These are phyloP conservation scores for Tephrocybe sp. DNA, from an alignment of 768 basidiomycete genomes.

Conservation along the genomic window DNA sequence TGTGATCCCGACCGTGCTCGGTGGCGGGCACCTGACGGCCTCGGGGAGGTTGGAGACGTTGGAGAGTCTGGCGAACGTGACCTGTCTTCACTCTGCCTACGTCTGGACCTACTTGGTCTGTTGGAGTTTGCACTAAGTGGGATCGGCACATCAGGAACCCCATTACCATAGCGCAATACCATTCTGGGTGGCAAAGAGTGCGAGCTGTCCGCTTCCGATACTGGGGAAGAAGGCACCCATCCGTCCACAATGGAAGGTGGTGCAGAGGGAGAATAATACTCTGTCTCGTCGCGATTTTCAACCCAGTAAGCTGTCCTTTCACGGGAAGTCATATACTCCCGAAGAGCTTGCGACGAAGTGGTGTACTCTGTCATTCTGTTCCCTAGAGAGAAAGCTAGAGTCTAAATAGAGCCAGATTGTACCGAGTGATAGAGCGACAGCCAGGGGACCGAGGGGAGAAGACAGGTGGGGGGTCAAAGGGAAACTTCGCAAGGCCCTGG, in stretches of 20 bases:
- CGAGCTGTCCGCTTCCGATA: slow-evolving; percentile 48
- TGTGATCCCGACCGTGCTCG: slow-evolving; percentile 41
- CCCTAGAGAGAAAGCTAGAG: slow-evolving; percentile 3
- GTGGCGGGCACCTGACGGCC: slow-evolving; percentile 26
- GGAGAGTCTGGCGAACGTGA: slow-evolving; percentile 27
- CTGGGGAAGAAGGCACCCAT: slow-evolving; percentile 37
- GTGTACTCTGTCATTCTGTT: slow-evolving; percentile 62
- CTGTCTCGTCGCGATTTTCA: slow-evolving; percentile 34
- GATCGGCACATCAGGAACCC: slow-evolving; percentile 62
- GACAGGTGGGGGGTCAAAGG: slow-evolving; percentile 25
- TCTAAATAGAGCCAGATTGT: slow-evolving; percentile 14
- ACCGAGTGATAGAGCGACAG: slow-evolving; percentile 1
- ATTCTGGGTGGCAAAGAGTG: slow-evolving; percentile 66
- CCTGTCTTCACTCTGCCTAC: slow-evolving; percentile 22
- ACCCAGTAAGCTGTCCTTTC: slow-evolving; percentile 71
- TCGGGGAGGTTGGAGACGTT: slow-evolving; percentile 13
- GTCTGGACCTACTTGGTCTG: slow-evolving; percentile 20
- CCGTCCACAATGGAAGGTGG: slow-evolving; percentile 51
- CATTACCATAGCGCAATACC: slow-evolving; percentile 66
- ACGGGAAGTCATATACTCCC: slow-evolving; percentile 55
- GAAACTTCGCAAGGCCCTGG: slow-evolving; percentile 22
- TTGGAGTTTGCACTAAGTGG: slow-evolving; percentile 32
- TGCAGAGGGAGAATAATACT: slow-evolving; percentile 56
- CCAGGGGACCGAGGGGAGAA: slow-evolving; percentile 8
- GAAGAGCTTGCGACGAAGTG: slow-evolving; percentile 54